Evolutionary conservation across 495 filamentous ascomycete genomes (phyloP).

Genomic region (Tuber umbilicatum): DNA sequence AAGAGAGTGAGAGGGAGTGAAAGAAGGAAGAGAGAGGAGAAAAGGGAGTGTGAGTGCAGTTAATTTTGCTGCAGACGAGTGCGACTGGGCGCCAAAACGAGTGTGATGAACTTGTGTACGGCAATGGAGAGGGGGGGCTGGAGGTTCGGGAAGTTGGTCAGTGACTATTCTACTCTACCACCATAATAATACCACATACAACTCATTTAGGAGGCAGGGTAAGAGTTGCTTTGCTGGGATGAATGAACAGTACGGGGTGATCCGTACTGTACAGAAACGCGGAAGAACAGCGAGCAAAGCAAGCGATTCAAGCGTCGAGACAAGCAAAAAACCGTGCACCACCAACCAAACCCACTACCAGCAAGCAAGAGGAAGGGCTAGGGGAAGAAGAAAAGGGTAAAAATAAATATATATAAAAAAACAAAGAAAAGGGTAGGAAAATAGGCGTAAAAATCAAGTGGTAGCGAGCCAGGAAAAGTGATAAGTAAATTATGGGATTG

Average conservation of each 20-base stretch:
- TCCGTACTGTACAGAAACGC: constrained; percentile 8
- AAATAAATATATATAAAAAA: constrained; percentile 8
- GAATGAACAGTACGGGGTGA: constrained; percentile 16
- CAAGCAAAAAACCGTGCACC: not conserved
- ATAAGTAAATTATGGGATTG: not conserved
- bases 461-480: constrained; percentile 3
- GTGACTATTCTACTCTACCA: constrained; percentile 20
- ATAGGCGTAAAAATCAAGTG: constrained; percentile 13
- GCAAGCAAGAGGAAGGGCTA: not conserved
- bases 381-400: constrained; percentile 7
- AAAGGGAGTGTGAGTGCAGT: constrained; percentile 38
- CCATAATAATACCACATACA: not conserved
- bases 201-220: constrained; percentile 28
- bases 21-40: constrained; percentile 5
- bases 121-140: constrained; percentile 17
- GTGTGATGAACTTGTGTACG: constrained; percentile 23
- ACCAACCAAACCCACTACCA: not conserved
- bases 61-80: constrained; percentile 35
- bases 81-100: constrained; percentile 35
- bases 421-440: not conserved
- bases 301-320: constrained; percentile 14
- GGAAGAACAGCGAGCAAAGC: constrained; percentile 11
- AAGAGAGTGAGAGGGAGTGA: constrained; percentile 26
- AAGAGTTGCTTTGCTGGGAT: constrained; percentile 30
- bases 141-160: constrained; percentile 21